Base-by-base conservation (phyloP, 169 alveolate genomes). In the Cryptosporidium xiaoi region DNA sequence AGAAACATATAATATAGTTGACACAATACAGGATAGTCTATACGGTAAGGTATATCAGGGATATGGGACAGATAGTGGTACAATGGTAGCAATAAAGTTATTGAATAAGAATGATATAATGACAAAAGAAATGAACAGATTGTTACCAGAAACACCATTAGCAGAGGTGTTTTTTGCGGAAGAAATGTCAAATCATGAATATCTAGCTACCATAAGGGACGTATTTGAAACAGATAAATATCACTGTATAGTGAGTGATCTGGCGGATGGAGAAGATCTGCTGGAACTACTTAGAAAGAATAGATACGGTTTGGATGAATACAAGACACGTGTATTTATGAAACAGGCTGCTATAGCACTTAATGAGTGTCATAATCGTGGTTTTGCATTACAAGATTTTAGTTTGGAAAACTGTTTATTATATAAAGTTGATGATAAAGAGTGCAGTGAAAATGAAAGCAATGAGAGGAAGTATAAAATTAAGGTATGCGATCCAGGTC, bases 401-500 rank as follows among this genome's bases (percentile, higher is more conserved):
- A 82, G 90, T 58, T 34, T 90, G 5, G 92, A 90, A 58, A 90
- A 90, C 66, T 82, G 92, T 51, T 77, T 90, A n/a, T 53, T 90
- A 2, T 90, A 64, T 20, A 55, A 60, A 13, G 77, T 82, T 33
- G 50, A 50, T 20, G 82, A 50, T 20, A 69, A 29, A n/a, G 24
- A 44, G 2, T 46, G 51, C 7, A 62, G n/a, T 62, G 67, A 24
- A 13, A 34, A 33, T 69, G 16, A 33, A 3, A 4, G 16, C 46
- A 24, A 6, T 12, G 55, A 15, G 18, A 53, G 34, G 6, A 69
- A 33, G 40, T 69, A 71, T 15, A 55, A 65, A 29, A 71, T 90
- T 36, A 82, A 82, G 46, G 85, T 90, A 7, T 90, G 92, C 60
- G 92, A 90, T 56, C 92, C 92, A 40, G 92, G 92, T 4, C 92